Base-by-base conservation (phyloP, 495 filamentous ascomycete species). In the Chaetomidium leptoderma region DNA sequence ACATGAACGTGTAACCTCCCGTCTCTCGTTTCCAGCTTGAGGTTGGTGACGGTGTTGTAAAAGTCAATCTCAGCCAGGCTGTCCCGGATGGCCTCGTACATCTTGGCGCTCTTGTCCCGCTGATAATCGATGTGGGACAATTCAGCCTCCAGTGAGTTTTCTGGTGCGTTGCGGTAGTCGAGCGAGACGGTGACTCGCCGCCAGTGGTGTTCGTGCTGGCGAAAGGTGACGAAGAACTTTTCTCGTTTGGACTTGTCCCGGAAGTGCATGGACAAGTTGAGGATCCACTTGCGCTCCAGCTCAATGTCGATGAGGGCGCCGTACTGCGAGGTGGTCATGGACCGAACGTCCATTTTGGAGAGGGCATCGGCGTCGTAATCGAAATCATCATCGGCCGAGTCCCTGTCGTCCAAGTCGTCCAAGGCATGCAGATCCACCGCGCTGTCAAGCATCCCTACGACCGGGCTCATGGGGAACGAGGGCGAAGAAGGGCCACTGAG, bases 201-300 rank as follows among this genome's bases (percentile, higher is more conserved):
- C 88, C 93, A 96, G 57, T 82, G 79, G 49, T 83, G 88, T 33
- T 82, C 82, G 36, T 74, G 66, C 66, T 93, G 86, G 47, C 91
- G 89, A 70, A 89, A 97, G 10, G 93, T 97, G 54, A 98, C 86
- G 73, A 98, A 98, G 76, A 98, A 97, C 71, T 98, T 97, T 72
- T 97, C 93, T 37, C 95, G 84, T 53, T 88, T 90, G 11, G 93
- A 96, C 60, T 88, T 86, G 72, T 98, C 93, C 49, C 92, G 86
- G 68, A 97, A 97, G 74, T 96, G 91, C 93, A 98, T 97, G 73
- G 91, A 96, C 55, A 98, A 79, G 65, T 98, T 98, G 59, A 98
- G 78, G 56, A 97, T 97, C 93, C 93, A 98, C 69, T 83, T 85
- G 56, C 79, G 79, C 62, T 97, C 91, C 60, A 96, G 77, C 72